Evolutionary conservation across 2,329 filamentous ascomycete species (phyloP).

Genomic region (Sporothrix pallida): DNA sequence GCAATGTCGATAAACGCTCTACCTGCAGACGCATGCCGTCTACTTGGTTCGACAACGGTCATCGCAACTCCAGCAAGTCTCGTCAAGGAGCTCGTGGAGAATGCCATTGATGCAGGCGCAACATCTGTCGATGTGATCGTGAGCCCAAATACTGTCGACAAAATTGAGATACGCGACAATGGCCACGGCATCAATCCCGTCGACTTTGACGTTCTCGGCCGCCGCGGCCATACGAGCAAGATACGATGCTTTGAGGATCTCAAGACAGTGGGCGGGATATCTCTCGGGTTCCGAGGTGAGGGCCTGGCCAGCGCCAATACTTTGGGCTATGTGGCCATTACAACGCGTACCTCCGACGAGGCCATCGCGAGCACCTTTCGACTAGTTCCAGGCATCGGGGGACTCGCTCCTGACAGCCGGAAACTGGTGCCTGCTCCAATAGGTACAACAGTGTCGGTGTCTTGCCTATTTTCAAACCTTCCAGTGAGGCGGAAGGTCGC

Average conservation of each 20-base stretch:
- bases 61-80: constrained; percentile 65
- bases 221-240: constrained; percentile 76
- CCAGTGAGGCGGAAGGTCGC: constrained; percentile 68
- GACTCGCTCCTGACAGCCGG: constrained; percentile 44
- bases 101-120: constrained; percentile 74
- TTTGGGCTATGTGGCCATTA: constrained; percentile 65
- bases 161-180: constrained; percentile 74
- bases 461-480: constrained; percentile 62
- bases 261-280: constrained; percentile 58
- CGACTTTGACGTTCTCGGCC: constrained; percentile 68
- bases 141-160: constrained; percentile 69
- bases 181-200: constrained; percentile 70
- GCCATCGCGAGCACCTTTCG: constrained; percentile 59
- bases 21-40: constrained; percentile 55
- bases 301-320: constrained; percentile 70
- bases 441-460: constrained; percentile 71
- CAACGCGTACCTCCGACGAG: constrained; percentile 67
- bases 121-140: constrained; percentile 69
- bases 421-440: constrained; percentile 58
- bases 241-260: constrained; percentile 69
- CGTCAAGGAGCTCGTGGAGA: constrained; percentile 79
- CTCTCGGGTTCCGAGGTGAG: constrained; percentile 78
- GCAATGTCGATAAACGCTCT: constrained; percentile 59
- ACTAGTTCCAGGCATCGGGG: constrained; percentile 51
- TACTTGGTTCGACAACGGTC: constrained; percentile 65